Conservation (phyloP, 2,329 filamentous ascomycete genomes). For the Microcyclospora pomicola region DNA sequence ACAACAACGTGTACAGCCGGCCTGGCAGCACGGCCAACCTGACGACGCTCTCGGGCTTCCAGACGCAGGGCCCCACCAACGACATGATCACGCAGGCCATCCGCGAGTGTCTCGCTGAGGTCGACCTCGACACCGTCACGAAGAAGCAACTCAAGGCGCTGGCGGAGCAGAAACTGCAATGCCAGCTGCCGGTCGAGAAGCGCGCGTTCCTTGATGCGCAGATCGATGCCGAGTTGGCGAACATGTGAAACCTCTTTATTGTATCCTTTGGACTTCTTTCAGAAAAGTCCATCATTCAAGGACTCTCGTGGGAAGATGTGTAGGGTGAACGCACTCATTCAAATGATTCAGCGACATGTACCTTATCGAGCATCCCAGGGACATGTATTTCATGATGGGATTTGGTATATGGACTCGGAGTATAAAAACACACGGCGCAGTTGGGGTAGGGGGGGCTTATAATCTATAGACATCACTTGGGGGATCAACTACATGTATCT, state of each 20-base stretch:
- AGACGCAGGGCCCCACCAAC: conserved; percentile 59
- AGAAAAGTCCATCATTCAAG: too few species aligned
- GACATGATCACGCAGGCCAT: conserved; percentile 71
- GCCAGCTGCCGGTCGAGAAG: conserved; percentile 72
- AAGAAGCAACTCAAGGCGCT: conserved; percentile 85
- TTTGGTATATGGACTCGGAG: too few species aligned
- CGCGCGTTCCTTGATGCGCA: conserved; percentile 79
- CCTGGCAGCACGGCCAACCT: conserved; percentile 15
- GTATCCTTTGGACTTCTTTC: too few species aligned
- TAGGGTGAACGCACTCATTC: too few species aligned
- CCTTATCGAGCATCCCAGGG: too few species aligned
- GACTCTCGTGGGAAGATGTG: too few species aligned
- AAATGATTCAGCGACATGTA: too few species aligned
- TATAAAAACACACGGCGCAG: too few species aligned
- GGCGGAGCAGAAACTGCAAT: conserved; percentile 86
- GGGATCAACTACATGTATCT: too few species aligned
- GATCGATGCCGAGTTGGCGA: conserved; percentile 86
- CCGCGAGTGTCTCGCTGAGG: conserved; percentile 65
- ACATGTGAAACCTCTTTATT: conserved; percentile 48
- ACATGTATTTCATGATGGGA: too few species aligned
- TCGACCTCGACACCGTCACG: conserved; percentile 91
- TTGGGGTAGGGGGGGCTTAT: too few species aligned
- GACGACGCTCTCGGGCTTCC: conserved; percentile 41
- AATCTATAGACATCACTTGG: too few species aligned
- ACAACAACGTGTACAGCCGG: conserved; percentile 6